These are phyloP conservation scores for Macrotyloma uniflorum DNA, from an alignment of 306 rosid genomes.

Conservation along the genomic window DNA sequence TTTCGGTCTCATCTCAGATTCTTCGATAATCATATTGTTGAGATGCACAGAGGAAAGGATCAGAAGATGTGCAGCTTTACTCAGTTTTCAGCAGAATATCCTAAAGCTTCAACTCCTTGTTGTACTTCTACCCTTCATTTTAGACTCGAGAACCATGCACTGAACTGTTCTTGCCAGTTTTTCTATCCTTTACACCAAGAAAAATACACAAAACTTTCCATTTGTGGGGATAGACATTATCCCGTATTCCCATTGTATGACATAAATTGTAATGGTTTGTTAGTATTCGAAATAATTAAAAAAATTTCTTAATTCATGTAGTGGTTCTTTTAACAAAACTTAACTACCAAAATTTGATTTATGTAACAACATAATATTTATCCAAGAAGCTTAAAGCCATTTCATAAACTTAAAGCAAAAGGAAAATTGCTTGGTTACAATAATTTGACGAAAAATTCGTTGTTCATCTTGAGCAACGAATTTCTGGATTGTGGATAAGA, in stretches of 20 bases:
- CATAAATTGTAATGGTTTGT: conserved; percentile 26
- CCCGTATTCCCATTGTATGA: conserved; percentile 3
- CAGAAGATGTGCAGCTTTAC: conserved; percentile 25
- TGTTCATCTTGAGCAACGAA: conserved; percentile 34
- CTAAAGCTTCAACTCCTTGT: conserved; percentile 27
- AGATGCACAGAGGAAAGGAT: conserved; percentile 27
- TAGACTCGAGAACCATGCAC: conserved; percentile 26
- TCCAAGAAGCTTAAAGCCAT: not conserved
- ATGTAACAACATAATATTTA: not conserved
- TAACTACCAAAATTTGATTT: not conserved
- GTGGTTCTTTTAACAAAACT: not conserved
- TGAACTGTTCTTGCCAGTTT: conserved; percentile 24
- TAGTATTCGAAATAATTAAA: conserved; percentile 16
- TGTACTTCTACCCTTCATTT: conserved; percentile 20
- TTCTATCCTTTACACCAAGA: not conserved
- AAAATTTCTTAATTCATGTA: not conserved
- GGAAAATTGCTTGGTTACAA: conserved; percentile 18
- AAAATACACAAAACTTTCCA: not conserved
- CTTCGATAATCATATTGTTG: conserved; percentile 43
- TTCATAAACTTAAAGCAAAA: not conserved
- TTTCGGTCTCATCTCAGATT: conserved; percentile 35
- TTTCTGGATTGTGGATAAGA: conserved; percentile 14
- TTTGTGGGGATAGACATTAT: conserved; percentile 13
- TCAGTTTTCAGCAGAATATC: conserved; percentile 34
- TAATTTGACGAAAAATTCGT: conserved; percentile 21